Percentiles rank a stretch among this genome's conserved stretches.
These are phyloP conservation scores for Monsonia emarginata DNA, from an alignment of 441 rosid genomes.

Conservation along the genomic window DNA sequence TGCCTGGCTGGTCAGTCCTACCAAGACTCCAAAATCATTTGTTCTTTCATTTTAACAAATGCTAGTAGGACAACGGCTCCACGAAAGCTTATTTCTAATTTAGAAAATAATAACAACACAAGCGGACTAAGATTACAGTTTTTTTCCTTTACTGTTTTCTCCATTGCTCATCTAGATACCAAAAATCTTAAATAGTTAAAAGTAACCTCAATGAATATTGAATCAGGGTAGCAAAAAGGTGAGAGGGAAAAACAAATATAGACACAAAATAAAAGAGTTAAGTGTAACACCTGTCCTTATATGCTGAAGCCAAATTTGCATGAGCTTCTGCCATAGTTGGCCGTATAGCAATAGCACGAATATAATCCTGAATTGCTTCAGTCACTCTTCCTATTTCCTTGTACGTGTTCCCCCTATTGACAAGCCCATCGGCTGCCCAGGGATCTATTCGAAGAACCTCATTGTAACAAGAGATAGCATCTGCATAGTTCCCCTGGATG, in stretches of 20 bases:
- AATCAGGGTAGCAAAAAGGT: neutral
- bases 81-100: neutral
- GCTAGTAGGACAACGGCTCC: neutral
- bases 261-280: neutral
- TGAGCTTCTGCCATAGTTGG: conserved; percentile 99
- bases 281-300: conserved; percentile 73
- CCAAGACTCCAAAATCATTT: too few species aligned
- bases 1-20: too few species aligned
- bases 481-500: conserved; percentile 71
- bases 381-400: conserved; percentile 91
- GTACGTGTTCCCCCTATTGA: conserved; percentile 91
- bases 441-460: conserved; percentile 98
- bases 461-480: conserved; percentile 97
- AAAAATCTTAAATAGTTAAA: neutral
- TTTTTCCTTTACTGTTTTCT: neutral
- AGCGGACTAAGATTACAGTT: neutral
- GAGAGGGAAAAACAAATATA: neutral
- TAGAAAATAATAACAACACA: neutral
- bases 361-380: conserved; percentile 93
- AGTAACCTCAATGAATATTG: neutral
- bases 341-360: conserved; percentile 65
- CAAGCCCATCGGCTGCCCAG: conserved; percentile 94
- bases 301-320: conserved; percentile 97
- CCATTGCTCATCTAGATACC: neutral
- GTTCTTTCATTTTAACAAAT: neutral